Evolutionary conservation across 306 rosid species (phyloP).

Genomic region (Ormosia semicastrata): DNA sequence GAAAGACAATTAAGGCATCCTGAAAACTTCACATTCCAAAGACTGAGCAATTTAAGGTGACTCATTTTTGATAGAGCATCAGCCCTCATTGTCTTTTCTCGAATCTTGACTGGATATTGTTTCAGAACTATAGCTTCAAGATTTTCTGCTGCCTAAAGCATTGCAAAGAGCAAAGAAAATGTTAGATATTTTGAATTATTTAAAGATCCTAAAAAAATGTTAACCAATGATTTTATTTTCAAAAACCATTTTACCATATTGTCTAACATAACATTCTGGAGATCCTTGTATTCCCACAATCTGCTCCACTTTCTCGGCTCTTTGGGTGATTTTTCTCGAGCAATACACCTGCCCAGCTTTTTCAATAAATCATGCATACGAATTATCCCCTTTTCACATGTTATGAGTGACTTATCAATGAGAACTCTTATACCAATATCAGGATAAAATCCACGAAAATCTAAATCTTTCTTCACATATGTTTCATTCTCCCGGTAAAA

Average conservation of each 20-base stretch:
- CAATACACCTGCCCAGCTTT: background rate
- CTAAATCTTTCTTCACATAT: background rate
- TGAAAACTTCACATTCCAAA: background rate
- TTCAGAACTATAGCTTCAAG: background rate
- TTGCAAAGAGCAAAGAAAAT: background rate
- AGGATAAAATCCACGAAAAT: background rate
- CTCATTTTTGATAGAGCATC: background rate
- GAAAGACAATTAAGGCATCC: background rate
- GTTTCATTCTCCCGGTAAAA: background rate
- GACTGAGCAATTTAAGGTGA: background rate
- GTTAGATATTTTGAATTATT: too few relatives aligned
- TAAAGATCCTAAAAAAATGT: too few relatives aligned
- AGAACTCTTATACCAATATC: background rate
- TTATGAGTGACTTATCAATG: background rate
- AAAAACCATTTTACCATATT: background rate
- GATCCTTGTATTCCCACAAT: background rate
- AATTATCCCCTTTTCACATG: rapidly evolving
- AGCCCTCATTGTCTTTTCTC: background rate
- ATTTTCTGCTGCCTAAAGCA: background rate
- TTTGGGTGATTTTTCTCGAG: background rate
- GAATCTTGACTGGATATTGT: too few relatives aligned
- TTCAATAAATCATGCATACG: background rate
- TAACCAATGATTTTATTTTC: too few relatives aligned
- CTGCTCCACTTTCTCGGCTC: conserved; percentile 20
- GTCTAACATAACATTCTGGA: background rate